Conservation (phyloP, 768 basidiomycete species). For the Boletellus emodensis region DNA sequence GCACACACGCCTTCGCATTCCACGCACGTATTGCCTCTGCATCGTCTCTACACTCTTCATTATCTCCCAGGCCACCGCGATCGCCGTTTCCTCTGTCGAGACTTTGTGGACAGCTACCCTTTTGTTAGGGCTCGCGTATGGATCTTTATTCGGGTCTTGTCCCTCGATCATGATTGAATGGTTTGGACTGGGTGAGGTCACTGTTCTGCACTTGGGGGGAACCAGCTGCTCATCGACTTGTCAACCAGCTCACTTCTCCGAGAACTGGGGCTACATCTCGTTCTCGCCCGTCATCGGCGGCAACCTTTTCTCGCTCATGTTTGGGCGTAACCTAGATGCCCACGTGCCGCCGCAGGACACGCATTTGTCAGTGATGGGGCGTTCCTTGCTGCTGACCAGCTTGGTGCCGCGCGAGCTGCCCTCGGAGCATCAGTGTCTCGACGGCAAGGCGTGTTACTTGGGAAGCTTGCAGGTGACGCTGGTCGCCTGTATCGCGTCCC, state of each 20-base stretch:
- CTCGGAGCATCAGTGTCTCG: constrained; percentile 45
- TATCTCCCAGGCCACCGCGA: constrained; percentile 62
- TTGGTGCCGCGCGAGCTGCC: constrained; percentile 17
- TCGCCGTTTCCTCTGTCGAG: constrained; percentile 51
- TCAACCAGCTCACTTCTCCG: constrained; percentile 60
- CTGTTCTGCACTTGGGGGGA: neutral
- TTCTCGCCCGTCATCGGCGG: constrained; percentile 74
- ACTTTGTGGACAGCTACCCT: constrained; percentile 55
- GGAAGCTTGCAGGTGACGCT: constrained; percentile 50
- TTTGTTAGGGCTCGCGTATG: constrained; percentile 51
- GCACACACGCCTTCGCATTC: constrained; percentile 53
- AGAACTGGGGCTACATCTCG: constrained; percentile 83
- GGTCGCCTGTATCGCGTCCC: constrained; percentile 33
- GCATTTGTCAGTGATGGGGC: neutral
- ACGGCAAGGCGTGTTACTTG: constrained; percentile 58
- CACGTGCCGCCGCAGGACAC: constrained; percentile 39
- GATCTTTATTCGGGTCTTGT: constrained; percentile 65
- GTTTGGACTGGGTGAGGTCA: constrained; percentile 76
- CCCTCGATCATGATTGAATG: constrained; percentile 82
- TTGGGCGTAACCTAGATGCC: constrained; percentile 76
- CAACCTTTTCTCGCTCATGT: constrained; percentile 80
- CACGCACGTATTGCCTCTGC: constrained; percentile 67
- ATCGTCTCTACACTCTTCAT: constrained; percentile 67
- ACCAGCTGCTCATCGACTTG: neutral
- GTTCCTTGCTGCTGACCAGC: neutral